A percentile compares a stretch with the other conserved stretches of the same genome.
phyloP scores from a whole-genome alignment of 768 basidiomycete genomes.

The Auriculariales sp. region DNA sequence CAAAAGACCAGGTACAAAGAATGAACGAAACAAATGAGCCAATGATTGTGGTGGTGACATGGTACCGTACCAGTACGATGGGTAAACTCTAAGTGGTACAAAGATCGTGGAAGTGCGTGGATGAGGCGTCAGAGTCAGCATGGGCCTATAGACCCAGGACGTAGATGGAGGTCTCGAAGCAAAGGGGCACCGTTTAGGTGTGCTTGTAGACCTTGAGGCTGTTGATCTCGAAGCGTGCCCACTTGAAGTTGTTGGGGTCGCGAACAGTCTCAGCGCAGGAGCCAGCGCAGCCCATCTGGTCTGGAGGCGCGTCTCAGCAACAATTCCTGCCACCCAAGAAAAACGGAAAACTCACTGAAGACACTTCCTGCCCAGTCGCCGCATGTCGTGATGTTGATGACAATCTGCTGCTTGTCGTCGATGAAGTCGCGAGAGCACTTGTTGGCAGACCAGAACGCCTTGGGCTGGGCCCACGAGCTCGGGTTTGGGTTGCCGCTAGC shows the following conservation, averaged over 20 bases:
- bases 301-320: too few relatives aligned
- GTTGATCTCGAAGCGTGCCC: constrained; percentile 14
- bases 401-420: constrained; percentile 22
- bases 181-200: background rate
- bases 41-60: too few relatives aligned
- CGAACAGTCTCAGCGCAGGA: constrained; percentile 26
- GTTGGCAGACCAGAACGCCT: constrained; percentile 21
- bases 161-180: too few relatives aligned
- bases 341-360: constrained; percentile 13
- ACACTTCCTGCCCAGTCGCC: constrained; percentile 29
- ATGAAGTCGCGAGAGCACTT: constrained; percentile 24
- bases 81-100: too few relatives aligned
- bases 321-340: background rate
- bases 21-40: too few relatives aligned
- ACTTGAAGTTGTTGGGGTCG: constrained; percentile 39
- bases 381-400: constrained; percentile 14
- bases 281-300: constrained; percentile 16
- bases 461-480: constrained; percentile 25
- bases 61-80: too few relatives aligned
- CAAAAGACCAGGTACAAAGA: too few relatives aligned
- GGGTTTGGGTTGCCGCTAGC: constrained; percentile 21
- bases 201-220: background rate
- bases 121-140: too few relatives aligned
- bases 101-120: too few relatives aligned
- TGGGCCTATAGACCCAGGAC: too few relatives aligned